Percentiles rank a stretch among this genome's conserved stretches.
Evolutionary conservation across 805 yeast genomes (phyloP).

Genomic region (Candida methanosorbosa): DNA sequence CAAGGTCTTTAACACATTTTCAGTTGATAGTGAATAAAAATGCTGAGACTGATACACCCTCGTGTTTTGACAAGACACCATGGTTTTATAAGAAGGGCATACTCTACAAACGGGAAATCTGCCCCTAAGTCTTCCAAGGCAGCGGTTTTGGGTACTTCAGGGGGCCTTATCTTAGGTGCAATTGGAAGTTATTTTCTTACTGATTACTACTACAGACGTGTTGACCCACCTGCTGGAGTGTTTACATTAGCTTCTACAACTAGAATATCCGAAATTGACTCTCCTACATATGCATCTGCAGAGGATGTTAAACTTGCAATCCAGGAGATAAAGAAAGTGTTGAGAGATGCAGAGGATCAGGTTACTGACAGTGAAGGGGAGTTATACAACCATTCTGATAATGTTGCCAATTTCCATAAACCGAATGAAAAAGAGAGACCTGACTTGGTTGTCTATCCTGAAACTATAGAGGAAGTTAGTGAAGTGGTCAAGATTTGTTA

Average conservation of each 20-base stretch:
- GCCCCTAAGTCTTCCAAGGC: too few relatives aligned
- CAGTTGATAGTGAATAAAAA: too few relatives aligned
- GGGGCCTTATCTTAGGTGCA: too few relatives aligned
- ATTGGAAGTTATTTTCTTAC: not conserved
- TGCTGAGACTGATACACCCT: too few relatives aligned
- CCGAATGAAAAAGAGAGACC: conserved; percentile 21
- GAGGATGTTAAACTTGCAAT: conserved; percentile 41
- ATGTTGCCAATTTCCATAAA: conserved; percentile 23
- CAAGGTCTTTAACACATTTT: too few relatives aligned
- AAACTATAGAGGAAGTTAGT: conserved; percentile 57
- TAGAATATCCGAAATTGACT: conserved; percentile 28
- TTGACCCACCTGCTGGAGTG: not conserved
- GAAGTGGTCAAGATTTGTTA: conserved; percentile 55
- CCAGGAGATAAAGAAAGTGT: conserved; percentile 38
- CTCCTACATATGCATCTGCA: conserved; percentile 47
- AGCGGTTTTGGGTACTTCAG: not conserved
- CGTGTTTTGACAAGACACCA: too few relatives aligned
- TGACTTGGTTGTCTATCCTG: conserved; percentile 50
- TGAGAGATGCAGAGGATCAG: conserved; percentile 48
- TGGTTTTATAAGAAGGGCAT: too few relatives aligned
- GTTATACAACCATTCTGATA: conserved; percentile 20
- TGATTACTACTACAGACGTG: not conserved
- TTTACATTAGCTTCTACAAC: conserved; percentile 6
- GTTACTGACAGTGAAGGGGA: conserved; percentile 31
- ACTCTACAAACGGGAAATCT: too few relatives aligned